A percentile compares a stretch with the other conserved stretches of the same genome.
Evolutionary conservation across 257 asterid species (phyloP).

Genomic region (Salvia hispanica): DNA sequence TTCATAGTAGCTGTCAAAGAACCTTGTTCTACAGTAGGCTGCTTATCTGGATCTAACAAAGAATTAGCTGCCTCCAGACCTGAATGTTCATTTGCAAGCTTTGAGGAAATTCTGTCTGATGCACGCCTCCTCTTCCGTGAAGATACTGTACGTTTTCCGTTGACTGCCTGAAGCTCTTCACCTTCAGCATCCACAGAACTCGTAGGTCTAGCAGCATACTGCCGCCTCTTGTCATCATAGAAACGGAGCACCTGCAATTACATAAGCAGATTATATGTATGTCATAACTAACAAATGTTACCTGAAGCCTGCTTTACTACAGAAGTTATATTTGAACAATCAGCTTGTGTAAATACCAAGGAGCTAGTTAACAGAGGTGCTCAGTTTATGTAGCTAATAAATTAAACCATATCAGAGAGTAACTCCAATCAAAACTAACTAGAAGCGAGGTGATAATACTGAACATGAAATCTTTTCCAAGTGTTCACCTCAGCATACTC

Average conservation of each 20-base stretch:
- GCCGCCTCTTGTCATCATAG: conserved; percentile 66
- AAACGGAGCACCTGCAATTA: conserved; percentile 79
- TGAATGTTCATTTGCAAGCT: conserved; percentile 45
- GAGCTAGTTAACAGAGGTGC: conserved; percentile 13
- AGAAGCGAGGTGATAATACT: background rate
- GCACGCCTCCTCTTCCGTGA: conserved; percentile 57
- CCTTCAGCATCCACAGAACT: conserved; percentile 47
- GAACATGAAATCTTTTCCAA: conserved; percentile 18
- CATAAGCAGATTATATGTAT: conserved; percentile 22
- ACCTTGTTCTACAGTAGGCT: conserved; percentile 40
- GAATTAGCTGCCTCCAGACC: conserved; percentile 39
- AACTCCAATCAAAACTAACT: conserved; percentile 1
- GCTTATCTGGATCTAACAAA: conserved; percentile 40
- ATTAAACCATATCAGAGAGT: background rate
- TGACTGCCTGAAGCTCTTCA: conserved; percentile 37
- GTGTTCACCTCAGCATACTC: conserved; percentile 21
- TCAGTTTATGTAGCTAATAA: background rate
- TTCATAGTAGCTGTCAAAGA: conserved; percentile 37
- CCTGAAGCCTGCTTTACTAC: conserved; percentile 22
- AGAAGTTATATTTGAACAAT: conserved; percentile 15
- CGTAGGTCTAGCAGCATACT: conserved; percentile 44
- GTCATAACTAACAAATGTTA: conserved; percentile 16
- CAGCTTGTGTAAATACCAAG: background rate
- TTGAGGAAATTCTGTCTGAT: conserved; percentile 43
- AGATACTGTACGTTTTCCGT: conserved; percentile 36